phyloP scores from a whole-genome alignment of 2,329 filamentous ascomycete species.

The Lomentospora prolificans region DNA sequence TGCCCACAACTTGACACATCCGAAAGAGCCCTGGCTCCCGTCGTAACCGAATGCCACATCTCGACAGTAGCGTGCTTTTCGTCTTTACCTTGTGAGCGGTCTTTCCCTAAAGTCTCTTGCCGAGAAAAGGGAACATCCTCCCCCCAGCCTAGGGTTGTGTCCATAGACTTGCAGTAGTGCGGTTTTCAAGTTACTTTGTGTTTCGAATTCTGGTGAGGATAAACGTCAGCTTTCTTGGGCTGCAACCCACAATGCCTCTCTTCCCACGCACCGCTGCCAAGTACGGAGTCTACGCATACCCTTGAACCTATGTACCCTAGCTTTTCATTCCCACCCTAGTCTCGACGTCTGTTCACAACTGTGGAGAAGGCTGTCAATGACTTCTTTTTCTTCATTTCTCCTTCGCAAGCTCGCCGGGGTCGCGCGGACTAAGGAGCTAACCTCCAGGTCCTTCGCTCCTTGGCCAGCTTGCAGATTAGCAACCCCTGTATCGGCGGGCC shows the following conservation, averaged over 20 bases:
- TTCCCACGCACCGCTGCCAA: background rate
- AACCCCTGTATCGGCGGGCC: no score
- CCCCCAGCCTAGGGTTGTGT: background rate
- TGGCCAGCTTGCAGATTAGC: no score
- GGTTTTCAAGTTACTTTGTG: background rate
- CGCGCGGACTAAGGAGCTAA: no score
- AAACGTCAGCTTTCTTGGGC: background rate
- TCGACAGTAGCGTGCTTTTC: background rate
- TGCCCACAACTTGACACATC: no score
- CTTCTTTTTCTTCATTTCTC: background rate
- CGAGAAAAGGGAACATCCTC: background rate
- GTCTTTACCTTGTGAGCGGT: no score
- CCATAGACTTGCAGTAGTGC: background rate
- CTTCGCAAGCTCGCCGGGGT: no score
- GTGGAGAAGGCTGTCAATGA: background rate
- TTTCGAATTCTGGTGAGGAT: slow-evolving; percentile 3
- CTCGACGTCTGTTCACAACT: background rate
- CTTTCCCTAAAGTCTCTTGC: no score
- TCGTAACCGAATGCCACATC: slow-evolving; percentile 1
- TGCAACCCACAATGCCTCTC: background rate
- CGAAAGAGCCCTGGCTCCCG: no score
- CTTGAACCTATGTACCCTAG: no score
- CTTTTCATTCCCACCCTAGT: background rate
- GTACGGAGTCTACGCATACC: no score
- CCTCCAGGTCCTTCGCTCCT: no score